phyloP scores from a whole-genome alignment of 805 yeast species.

The Helenozyma baotianmanensis region DNA sequence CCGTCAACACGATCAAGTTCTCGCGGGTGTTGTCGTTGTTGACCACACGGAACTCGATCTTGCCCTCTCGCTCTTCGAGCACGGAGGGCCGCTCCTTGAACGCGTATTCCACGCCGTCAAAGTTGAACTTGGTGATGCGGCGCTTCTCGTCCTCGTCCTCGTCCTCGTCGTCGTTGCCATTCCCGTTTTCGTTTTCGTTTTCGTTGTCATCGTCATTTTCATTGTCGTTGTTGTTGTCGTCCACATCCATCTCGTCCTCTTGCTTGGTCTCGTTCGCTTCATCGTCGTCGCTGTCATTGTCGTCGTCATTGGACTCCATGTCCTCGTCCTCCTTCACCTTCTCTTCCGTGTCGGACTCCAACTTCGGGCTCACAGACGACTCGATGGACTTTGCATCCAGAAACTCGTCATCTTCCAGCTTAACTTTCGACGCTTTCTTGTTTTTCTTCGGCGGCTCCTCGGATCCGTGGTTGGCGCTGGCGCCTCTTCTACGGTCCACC shows the following conservation, averaged over 20 bases:
- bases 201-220: conserved; percentile 23
- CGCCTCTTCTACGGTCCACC: conserved; percentile 33
- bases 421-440: conserved; percentile 1
- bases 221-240: conserved; percentile 5
- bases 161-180: conserved; percentile 41
- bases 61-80: conserved; percentile 87
- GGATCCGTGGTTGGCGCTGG: conserved; percentile 17
- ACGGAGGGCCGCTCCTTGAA: conserved; percentile 93
- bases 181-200: conserved; percentile 33
- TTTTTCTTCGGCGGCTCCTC: conserved; percentile 21
- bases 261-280: conserved; percentile 3
- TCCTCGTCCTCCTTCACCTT: conserved; percentile 12
- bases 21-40: conserved; percentile 89
- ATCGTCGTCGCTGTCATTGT: conserved; percentile 6
- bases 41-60: conserved; percentile 92
- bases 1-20: conserved; percentile 86
- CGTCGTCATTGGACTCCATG: conserved; percentile 3
- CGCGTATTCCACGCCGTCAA: conserved; percentile 75
- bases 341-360: conserved; percentile 15
- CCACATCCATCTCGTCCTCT: conserved; percentile 1
- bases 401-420: conserved; percentile 4
- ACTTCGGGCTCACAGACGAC: conserved; percentile 6
- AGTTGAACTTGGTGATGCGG: conserved; percentile 47
- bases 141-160: conserved; percentile 41
- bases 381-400: conserved; percentile 3